Base-by-base conservation (phyloP, 1,284 basidiomycete genomes). In the Tilletia setariae region DNA sequence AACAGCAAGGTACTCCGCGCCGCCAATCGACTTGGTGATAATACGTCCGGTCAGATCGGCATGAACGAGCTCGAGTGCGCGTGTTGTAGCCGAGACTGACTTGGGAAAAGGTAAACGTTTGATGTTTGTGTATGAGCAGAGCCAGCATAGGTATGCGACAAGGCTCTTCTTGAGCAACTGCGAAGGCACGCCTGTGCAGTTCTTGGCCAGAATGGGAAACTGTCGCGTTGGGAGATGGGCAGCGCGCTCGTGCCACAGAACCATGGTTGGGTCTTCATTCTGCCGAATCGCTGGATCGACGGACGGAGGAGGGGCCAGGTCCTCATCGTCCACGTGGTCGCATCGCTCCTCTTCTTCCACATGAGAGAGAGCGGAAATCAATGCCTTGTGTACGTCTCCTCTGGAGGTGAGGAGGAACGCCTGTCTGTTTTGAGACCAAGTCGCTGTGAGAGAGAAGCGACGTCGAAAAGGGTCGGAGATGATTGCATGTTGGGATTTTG, bases 1-100 rank as follows among this genome's bases (percentile, higher is more conserved):
- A 28, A 56, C 53, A 15, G 53, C 53, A 28, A 56, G n/a, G 21
- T 56, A 56, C 19, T 56, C 53, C 15, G 53, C 53, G 53, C 53
- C 53, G 25, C 53, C 53, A 13, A 56, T 21, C 15, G 53, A 56
- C 53, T 56, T 56, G 21, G 53, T 56, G 21, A n/a, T n/a, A n/a
- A n/a, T n/a, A n/a, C n/a, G n/a, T n/a, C n/a, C n/a, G n/a, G n/a
- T n/a, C n/a, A n/a, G 19, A 30, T 56, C 53, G 23, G 53, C 53
- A 19, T 56, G 53, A 6, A 56, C 53, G 15, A 56, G 53, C 25
- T 56, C 53, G 53, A 56, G 25, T 23, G 53, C 19, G 11, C 53
- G 53, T 21, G 53, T 56, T 8, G 53, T 56, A 15, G 13, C 23
- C 19, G 53, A 28, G 16, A 28, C 16, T 30, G 53, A 56, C 23